Base-by-base conservation (phyloP, 225 moss, liverwort and hornwort species). In the Antitrichia curtipendula region DNA sequence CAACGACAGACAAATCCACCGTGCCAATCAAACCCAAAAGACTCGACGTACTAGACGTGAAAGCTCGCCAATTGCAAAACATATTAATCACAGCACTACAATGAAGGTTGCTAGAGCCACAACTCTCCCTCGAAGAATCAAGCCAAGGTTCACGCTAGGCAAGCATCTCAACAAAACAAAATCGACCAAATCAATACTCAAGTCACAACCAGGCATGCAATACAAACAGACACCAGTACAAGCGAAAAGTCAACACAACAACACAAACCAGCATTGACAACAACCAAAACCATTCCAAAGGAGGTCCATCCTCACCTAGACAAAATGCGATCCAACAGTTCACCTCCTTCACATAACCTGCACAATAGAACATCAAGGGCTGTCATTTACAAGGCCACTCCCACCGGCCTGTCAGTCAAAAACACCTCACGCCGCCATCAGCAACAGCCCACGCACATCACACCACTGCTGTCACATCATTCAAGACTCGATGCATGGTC, bases 291-390 rank as follows among this genome's bases (percentile, higher is more conserved):
- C 36, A 41, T 11, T 62, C 86, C 60, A 56, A 78, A 45, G 25
- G 7, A 83, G 25, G 16, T 17, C 12, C 74, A 63, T 62, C 43
- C 86, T 77, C 70, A 91, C 96, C 96, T 93, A 59, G 96, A 98
- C 78, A 98, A 93, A 66, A 98, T 98, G 50, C 96, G 96, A 92
- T 98, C 96, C 80, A 98, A 90, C 52, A 98, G 90, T 84, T 98
- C 98, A 41, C 98, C 98, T 68, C 98, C 98, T 94, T 98, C 98
- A 84, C 98, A 98, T 68, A 98, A 93, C 90, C 96, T 98, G 91
- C 80, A 81, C 60, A 68, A 49, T 8, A 31, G 7, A 66, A 57
- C 5, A 34, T 24, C 56, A 70, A 91, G 16, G n/a, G 31, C 32
- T 18, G 79, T 91, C 76, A 87, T 56, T 47, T 11, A 38, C 84